Evolutionary conservation across 1,284 basidiomycete species (phyloP).

Genomic region (Takashimella koratensis): DNA sequence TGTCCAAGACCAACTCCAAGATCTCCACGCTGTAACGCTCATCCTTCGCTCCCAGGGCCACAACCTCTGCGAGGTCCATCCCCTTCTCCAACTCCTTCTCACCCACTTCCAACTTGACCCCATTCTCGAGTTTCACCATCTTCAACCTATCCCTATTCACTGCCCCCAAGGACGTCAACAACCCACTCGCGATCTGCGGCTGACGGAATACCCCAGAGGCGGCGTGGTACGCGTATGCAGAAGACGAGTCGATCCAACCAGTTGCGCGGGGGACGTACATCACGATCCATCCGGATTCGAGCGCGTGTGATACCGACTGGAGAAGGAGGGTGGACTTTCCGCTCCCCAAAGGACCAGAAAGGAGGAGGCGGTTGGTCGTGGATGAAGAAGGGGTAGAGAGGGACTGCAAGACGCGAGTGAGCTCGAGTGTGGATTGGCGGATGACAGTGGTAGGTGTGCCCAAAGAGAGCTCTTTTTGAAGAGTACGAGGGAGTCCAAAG

Average conservation of each 20-base stretch:
- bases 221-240: conserved; percentile 69
- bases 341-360: conserved; percentile 64
- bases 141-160: conserved; percentile 46
- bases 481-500: conserved; percentile 38
- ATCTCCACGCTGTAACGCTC: conserved; percentile 59
- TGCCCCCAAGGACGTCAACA: conserved; percentile 42
- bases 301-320: conserved; percentile 72
- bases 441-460: conserved; percentile 36
- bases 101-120: conserved; percentile 49
- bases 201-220: conserved; percentile 76
- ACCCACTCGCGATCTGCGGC: conserved; percentile 51
- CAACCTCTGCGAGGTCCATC: conserved; percentile 58
- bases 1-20: conserved; percentile 63
- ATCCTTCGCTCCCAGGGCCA: conserved; percentile 59
- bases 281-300: conserved; percentile 72
- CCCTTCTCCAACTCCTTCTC: conserved; percentile 54
- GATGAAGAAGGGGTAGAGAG: not conserved
- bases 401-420: conserved; percentile 11
- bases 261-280: conserved; percentile 78
- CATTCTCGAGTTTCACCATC: conserved; percentile 18
- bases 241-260: conserved; percentile 73
- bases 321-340: conserved; percentile 82
- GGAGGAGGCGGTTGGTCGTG: conserved; percentile 7
- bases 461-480: conserved; percentile 37
- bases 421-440: conserved; percentile 39